phyloP scores from a whole-genome alignment of 2,329 filamentous ascomycete genomes.

The Fusarium sp. region DNA sequence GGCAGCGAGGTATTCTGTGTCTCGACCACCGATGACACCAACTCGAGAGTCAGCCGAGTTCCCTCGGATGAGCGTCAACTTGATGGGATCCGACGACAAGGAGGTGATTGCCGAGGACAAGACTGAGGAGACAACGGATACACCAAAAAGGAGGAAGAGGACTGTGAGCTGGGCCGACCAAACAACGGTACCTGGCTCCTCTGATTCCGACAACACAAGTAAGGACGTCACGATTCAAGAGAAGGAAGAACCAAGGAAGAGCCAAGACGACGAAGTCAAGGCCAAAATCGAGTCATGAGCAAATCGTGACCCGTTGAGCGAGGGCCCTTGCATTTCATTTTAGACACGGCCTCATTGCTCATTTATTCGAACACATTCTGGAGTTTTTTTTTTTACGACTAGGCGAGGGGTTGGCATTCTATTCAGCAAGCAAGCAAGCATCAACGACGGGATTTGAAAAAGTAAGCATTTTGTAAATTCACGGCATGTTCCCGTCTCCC shows the following conservation, averaged over 20 bases:
- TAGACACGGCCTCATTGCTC: conserved; percentile 1
- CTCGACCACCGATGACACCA: conserved; percentile 49
- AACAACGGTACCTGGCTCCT: conserved; percentile 26
- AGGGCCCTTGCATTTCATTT: background rate
- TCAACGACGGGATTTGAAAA: conserved; percentile 11
- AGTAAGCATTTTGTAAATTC: conserved; percentile 34
- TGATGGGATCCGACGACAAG: conserved; percentile 27
- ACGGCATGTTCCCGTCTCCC: conserved; percentile 23
- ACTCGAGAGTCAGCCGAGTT: conserved; percentile 47
- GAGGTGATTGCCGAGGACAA: conserved; percentile 27
- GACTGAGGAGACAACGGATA: conserved; percentile 29
- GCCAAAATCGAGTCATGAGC: conserved; percentile 18
- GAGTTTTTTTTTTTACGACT: conserved; percentile 4
- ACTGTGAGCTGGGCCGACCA: conserved; percentile 43
- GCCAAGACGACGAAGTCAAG: conserved; percentile 7
- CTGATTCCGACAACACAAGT: conserved; percentile 26
- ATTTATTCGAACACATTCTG: conserved; percentile 7
- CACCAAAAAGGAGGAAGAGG: conserved; percentile 35
- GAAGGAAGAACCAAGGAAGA: conserved; percentile 23
- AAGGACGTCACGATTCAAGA: conserved; percentile 26
- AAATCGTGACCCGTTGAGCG: background rate
- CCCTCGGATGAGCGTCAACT: conserved; percentile 17
- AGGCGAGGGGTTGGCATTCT: conserved; percentile 17
- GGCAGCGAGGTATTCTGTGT: conserved; percentile 35
- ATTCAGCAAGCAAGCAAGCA: conserved; percentile 10